Conservation (phyloP, 768 basidiomycete species). For the Imleria badia region DNA sequence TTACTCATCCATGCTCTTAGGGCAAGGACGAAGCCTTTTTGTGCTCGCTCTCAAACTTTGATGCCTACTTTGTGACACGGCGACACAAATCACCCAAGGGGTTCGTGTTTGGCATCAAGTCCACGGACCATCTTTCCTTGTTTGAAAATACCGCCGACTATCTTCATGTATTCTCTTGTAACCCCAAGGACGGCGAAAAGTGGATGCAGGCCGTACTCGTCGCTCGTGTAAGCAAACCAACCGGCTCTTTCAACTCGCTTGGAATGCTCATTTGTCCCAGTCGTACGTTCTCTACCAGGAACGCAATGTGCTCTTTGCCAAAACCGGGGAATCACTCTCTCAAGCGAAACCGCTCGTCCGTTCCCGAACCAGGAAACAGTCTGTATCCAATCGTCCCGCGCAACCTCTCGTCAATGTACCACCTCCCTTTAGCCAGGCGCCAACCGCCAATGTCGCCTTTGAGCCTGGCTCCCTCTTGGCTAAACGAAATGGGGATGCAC, state of each 20-base stretch:
- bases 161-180: constrained; percentile 80
- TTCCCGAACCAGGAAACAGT: constrained; percentile 37
- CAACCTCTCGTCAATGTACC: constrained; percentile 51
- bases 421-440: constrained; percentile 36
- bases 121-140: constrained; percentile 78
- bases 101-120: constrained; percentile 85
- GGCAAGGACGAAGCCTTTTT: constrained; percentile 81
- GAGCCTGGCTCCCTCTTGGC: constrained; percentile 75
- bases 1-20: constrained; percentile 38
- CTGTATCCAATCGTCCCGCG: constrained; percentile 36
- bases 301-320: constrained; percentile 54
- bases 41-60: constrained; percentile 86
- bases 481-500: constrained; percentile 42
- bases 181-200: constrained; percentile 64
- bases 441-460: constrained; percentile 48
- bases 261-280: constrained; percentile 37
- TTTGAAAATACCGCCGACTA: constrained; percentile 91
- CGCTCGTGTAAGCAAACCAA: constrained; percentile 61
- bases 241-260: not conserved
- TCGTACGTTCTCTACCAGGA: constrained; percentile 85
- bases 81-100: constrained; percentile 79
- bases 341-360: constrained; percentile 37
- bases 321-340: constrained; percentile 20
- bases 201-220: constrained; percentile 84
- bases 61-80: constrained; percentile 79